Percentiles rank a stretch among this genome's conserved stretches.
phyloP scores from a whole-genome alignment of 139 green algal genomes.

The Zygnema circumcarinatum region DNA sequence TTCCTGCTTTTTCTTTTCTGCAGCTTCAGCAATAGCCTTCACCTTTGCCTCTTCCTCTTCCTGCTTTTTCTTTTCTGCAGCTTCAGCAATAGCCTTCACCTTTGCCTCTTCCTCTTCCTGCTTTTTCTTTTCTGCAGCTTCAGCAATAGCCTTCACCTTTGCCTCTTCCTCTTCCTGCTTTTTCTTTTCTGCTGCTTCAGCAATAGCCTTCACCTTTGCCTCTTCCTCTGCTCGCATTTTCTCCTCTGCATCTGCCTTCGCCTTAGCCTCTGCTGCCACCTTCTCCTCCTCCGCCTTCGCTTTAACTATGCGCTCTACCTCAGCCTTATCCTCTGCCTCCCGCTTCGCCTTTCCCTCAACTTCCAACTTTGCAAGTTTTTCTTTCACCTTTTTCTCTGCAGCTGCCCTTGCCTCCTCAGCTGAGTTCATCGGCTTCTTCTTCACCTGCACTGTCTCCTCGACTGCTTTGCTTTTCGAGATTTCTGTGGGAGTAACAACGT shows the following conservation, averaged over 20 bases:
- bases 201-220: slow-evolving; percentile 27
- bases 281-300: slow-evolving; percentile 30
- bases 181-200: slow-evolving; percentile 7
- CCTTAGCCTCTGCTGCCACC: slow-evolving; percentile 30
- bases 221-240: slow-evolving; percentile 32
- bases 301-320: slow-evolving; percentile 35
- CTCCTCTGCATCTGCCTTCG: slow-evolving; percentile 5
- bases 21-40: too few relatives aligned
- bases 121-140: slow-evolving; percentile 22
- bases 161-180: slow-evolving; percentile 31
- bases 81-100: slow-evolving; percentile 32
- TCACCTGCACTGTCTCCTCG: neutral
- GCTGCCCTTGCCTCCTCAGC: slow-evolving; percentile 26
- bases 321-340: neutral
- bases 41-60: slow-evolving; percentile 43
- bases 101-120: slow-evolving; percentile 24
- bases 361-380: slow-evolving; percentile 2
- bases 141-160: neutral
- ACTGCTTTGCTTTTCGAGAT: too few relatives aligned
- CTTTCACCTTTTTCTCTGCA: slow-evolving; percentile 31
- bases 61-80: slow-evolving; percentile 40
- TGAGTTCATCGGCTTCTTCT: neutral
- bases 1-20: neutral
- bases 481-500: neutral
- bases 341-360: slow-evolving; percentile 28